Percentiles rank a stretch among this genome's conserved stretches.
These are phyloP conservation scores for Yamadazyma conglobata DNA, from an alignment of 1,139 yeast species.

Conservation along the genomic window DNA sequence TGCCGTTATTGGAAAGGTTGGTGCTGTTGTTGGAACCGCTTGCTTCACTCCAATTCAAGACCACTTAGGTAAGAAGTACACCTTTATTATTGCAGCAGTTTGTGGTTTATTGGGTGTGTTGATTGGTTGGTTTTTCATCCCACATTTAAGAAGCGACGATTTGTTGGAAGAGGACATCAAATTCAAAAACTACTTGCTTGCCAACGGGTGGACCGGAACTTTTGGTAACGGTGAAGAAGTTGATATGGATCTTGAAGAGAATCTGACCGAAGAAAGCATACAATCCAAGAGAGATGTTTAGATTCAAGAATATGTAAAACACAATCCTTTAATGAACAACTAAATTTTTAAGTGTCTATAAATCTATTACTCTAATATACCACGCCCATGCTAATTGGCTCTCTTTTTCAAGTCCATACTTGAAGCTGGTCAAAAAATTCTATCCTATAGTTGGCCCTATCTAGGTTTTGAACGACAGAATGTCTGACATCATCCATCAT, in stretches of 20 bases:
- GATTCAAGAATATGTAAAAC: no score
- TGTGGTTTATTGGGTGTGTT: conserved; percentile 66
- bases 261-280: conserved; percentile 1
- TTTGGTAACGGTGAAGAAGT: conserved; percentile 45
- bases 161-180: conserved; percentile 61
- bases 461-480: conserved; percentile 21
- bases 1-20: conserved; percentile 50
- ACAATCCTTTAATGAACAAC: background rate
- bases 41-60: conserved; percentile 42
- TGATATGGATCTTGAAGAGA: conserved; percentile 14
- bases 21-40: conserved; percentile 49
- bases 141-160: conserved; percentile 66
- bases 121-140: conserved; percentile 60
- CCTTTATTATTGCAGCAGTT: conserved; percentile 61
- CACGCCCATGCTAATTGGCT: background rate
- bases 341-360: background rate
- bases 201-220: conserved; percentile 65
- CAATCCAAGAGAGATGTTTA: background rate
- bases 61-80: conserved; percentile 30
- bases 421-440: conserved; percentile 30
- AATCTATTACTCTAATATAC: background rate
- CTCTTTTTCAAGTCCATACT: conserved; percentile 23
- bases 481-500: conserved; percentile 33
- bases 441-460: conserved; percentile 19
- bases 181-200: conserved; percentile 58